Percentiles rank a stretch among this genome's conserved stretches.
Conservation (phyloP, 352 stramenopile species). For the Elongisporangium anandrum region DNA sequence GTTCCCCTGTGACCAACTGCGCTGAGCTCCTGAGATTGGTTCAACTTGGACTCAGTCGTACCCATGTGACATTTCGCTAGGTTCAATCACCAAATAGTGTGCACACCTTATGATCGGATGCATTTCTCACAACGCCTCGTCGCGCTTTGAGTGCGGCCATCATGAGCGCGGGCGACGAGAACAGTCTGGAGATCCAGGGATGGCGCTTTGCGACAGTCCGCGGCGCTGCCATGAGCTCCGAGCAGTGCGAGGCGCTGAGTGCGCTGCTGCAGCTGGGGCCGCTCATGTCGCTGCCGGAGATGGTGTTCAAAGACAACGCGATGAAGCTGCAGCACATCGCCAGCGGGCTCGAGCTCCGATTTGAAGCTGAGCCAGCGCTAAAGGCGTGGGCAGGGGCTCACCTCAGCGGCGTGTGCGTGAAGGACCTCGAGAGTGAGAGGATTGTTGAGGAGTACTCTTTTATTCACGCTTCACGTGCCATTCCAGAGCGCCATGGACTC, state of each 20-base stretch:
- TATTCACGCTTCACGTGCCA: background rate
- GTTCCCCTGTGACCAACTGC: background rate
- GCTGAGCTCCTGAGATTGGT: background rate
- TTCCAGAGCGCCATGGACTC: background rate
- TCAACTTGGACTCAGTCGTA: background rate
- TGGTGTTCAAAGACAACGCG: slow-evolving; percentile 43
- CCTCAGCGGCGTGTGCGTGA: slow-evolving; percentile 9
- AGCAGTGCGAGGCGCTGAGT: slow-evolving; percentile 23
- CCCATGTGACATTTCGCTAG: background rate
- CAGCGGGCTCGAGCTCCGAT: slow-evolving; percentile 27
- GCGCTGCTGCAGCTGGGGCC: slow-evolving; percentile 20
- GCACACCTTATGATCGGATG: background rate
- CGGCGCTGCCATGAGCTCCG: slow-evolving; percentile 36
- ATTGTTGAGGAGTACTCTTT: background rate
- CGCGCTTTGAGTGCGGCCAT: background rate
- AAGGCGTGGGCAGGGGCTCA: slow-evolving; percentile 32
- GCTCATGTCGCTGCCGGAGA: slow-evolving; percentile 45
- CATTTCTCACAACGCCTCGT: background rate
- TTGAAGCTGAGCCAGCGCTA: slow-evolving; percentile 36
- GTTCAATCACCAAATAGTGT: background rate
- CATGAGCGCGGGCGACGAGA: slow-evolving; percentile 6
- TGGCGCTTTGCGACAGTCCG: slow-evolving; percentile 39
- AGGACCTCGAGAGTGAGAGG: background rate
- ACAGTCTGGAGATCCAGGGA: slow-evolving; percentile 19
- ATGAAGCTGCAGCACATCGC: slow-evolving; percentile 24